Evolutionary conservation across 1,284 basidiomycete species (phyloP), one percentile per base, ranked within the genome.

Genomic region (Puccinia novopanici): DNA sequence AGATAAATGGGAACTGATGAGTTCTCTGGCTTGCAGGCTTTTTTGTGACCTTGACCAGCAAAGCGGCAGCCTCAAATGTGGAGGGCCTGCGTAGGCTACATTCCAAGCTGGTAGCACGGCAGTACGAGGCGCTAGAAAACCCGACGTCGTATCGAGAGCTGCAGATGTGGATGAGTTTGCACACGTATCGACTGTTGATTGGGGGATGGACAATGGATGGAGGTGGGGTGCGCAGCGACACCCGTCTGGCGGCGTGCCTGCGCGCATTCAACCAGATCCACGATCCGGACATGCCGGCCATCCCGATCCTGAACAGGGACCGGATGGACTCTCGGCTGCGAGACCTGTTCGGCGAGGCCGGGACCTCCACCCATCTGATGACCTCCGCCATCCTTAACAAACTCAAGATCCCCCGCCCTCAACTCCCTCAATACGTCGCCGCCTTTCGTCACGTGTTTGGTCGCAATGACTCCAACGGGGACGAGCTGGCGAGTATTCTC

Each of bases 141-240:
- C 48, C 52, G n/a, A 68, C 40, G 1, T 13, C 12, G 17, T 19
- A 30, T 50, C 24, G 24, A 1, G 22, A 70, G 13, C 5, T 70
- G 30, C 37, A 40, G n/a, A 48, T 70, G 24, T 73, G 70, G 70
- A 22, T 73, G 12, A 73, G 52, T 57, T 22, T 73, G 48, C 22
- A 73, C 22, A 73, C 70, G 8, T 73, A 73, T 55, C 50, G 70
- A 42, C 27, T n/a, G 22, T 52, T 73, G 50, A 73, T 50, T 57
- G 50, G 50, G 10, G 19, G 24, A 37, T 55, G n/a, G n/a, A n/a
- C 50, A 24, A 34, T 22, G 10, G 30, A 52, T 22, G 67, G 50
- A 50, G 42, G 42, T 45, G 42, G 42, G 13, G 22, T 40, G 67
- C 40, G 4, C 3, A 68, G 67, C 40, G 22, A 42, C 50, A 24